phyloP scores from a whole-genome alignment of 106 monocot species.

The Posidonia australis region DNA sequence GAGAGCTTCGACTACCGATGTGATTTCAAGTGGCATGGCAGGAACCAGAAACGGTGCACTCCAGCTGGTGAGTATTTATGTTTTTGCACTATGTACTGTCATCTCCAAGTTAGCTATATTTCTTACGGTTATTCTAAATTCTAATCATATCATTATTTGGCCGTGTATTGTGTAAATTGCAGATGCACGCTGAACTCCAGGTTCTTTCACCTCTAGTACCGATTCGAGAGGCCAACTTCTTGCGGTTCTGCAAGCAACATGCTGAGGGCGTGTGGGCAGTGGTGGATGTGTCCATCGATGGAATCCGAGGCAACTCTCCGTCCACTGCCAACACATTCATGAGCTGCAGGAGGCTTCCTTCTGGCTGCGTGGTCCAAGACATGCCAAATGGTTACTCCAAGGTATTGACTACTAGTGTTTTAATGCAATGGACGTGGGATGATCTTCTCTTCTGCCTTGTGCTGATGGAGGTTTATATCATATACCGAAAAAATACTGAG shows the following conservation, averaged over 20 bases:
- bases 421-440: not conserved
- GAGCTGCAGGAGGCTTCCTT: slow-evolving; percentile 60
- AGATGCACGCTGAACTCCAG: slow-evolving; percentile 86
- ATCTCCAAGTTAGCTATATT: too few relatives aligned
- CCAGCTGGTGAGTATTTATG: slow-evolving; percentile 74
- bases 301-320: slow-evolving; percentile 15
- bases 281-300: slow-evolving; percentile 78
- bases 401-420: slow-evolving; percentile 27
- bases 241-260: slow-evolving; percentile 85
- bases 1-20: slow-evolving; percentile 41
- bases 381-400: slow-evolving; percentile 78
- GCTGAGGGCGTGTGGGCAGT: slow-evolving; percentile 75
- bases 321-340: not conserved
- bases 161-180: too few relatives aligned
- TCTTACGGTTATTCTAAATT: too few relatives aligned
- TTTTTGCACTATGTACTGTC: too few relatives aligned
- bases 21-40: slow-evolving; percentile 45
- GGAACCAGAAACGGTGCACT: slow-evolving; percentile 65
- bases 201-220: slow-evolving; percentile 84
- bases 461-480: slow-evolving; percentile 49
- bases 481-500: too few relatives aligned
- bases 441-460: not conserved
- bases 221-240: slow-evolving; percentile 56
- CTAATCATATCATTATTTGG: not conserved
- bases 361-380: slow-evolving; percentile 74